phyloP scores from a whole-genome alignment of 257 asterid species.

The Anisodus acutangulus region DNA sequence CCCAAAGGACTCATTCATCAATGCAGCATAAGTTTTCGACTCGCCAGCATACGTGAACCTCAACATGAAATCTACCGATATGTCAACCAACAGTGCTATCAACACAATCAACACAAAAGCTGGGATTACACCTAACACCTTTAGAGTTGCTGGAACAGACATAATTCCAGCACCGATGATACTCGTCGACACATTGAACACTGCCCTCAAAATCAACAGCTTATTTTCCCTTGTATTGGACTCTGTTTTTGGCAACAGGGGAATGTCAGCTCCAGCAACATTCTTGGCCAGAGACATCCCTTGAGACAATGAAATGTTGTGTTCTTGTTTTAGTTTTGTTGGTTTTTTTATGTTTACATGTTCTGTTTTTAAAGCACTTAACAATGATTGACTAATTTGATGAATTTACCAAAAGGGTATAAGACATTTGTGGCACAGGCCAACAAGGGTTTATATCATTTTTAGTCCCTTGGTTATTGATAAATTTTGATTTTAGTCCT shows the following conservation, averaged over 20 bases:
- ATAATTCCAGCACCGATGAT: conserved; percentile 96
- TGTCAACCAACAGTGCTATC: conserved; percentile 64
- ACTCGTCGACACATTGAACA: conserved; percentile 88
- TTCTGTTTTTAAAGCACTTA: neutral
- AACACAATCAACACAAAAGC: conserved; percentile 66
- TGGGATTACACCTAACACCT: conserved; percentile 83
- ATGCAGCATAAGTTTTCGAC: conserved; percentile 77
- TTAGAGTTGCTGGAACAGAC: conserved; percentile 95
- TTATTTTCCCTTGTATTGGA: conserved; percentile 25
- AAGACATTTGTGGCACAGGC: neutral
- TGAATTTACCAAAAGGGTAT: neutral
- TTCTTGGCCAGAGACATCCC: conserved; percentile 61
- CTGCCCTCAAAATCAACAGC: conserved; percentile 72
- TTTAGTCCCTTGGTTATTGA: neutral
- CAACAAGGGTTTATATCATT: neutral
- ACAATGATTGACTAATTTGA: conserved; percentile 4
- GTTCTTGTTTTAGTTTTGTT: conserved; percentile 3
- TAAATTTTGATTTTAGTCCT: neutral
- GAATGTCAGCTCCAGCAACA: conserved; percentile 58
- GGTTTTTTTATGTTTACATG: neutral
- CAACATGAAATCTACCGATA: conserved; percentile 87
- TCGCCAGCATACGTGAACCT: conserved; percentile 81
- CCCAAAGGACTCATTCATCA: conserved; percentile 91
- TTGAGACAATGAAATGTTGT: neutral
- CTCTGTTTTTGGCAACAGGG: conserved; percentile 56